phyloP scores from a whole-genome alignment of 202 grass and related monocot genomes.

The Setaria viridis region DNA sequence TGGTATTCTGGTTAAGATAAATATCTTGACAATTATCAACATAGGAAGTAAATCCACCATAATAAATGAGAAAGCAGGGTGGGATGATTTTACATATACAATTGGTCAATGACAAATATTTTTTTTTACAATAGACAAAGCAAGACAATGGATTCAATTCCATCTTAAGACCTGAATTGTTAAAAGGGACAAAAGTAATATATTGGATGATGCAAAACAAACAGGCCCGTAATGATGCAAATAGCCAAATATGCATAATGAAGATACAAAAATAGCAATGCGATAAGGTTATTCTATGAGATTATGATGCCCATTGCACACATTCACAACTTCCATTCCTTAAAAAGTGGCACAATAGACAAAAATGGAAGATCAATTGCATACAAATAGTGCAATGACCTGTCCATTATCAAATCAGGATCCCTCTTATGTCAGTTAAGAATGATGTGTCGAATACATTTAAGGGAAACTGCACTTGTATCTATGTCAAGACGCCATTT shows the following conservation, averaged over 20 bases:
- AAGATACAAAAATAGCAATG: neutral
- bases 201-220: neutral
- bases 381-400: conserved; percentile 13
- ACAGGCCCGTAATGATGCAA: neutral
- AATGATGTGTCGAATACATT: neutral
- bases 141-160: neutral
- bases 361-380: neutral
- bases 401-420: neutral
- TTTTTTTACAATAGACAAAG: neutral
- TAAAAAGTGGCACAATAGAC: neutral
- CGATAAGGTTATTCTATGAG: neutral
- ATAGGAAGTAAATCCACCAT: conserved; percentile 2
- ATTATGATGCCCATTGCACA: neutral
- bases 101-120: neutral
- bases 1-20: conserved; percentile 14
- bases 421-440: neutral
- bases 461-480: neutral
- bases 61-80: neutral
- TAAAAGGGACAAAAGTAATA: neutral
- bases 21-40: neutral
- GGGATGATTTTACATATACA: conserved; percentile 17
- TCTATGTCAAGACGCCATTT: conserved; percentile 8
- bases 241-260: neutral
- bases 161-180: neutral
- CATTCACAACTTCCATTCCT: conserved; percentile 4